Evolutionary conservation across 192 early-diverging fungal genomes (phyloP), one percentile per base, ranked within the genome.

Genomic region (Backusella mclennaniae): DNA sequence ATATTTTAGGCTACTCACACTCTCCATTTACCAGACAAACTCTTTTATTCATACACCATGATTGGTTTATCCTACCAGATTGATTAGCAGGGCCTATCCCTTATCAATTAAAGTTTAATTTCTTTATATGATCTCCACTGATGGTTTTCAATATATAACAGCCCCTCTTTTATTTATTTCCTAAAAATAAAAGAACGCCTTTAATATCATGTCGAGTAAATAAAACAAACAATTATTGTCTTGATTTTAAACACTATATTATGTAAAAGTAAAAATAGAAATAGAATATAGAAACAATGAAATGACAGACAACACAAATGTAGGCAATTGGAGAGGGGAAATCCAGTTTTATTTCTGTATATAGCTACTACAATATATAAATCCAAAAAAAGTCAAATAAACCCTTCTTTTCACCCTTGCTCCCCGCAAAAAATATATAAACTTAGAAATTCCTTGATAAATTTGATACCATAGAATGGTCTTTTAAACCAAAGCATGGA

Each of bases 81-180:
- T 29, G 26, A 12, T 63, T 26, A 8, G 3, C 56, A 3, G n/a
- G n/a, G 26, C 23, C 1, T 29, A 29, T 14, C 56, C 9, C 23
- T 63, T 63, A 26, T 23, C 56, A 63, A 63, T 29, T 63, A 63
- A 63, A 63, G 56, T 29, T 63, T 63, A 59, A 63, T 63, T 8
- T 26, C 23, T 63, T 63, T 26, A 9, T 23, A 26, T n/a, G 46
- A 49, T 49, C 46, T n/a, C 46, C 46, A 63, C 12, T 63, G 1
- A 23, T 63, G 8, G 4, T 9, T 23, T 63, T 63, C 12, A 63
- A 29, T 63, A 63, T 63, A 63, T 29, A 63, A 29, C 23, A 26
- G 3, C 23, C 26, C 23, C 23, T 63, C 21, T 4, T 9, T 29
- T 23, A 12, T 63, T 63, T 49, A 6, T 49, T 49, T 49, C 19